Base-by-base conservation (phyloP, 768 basidiomycete genomes). In the Leccinum pellstonianum region DNA sequence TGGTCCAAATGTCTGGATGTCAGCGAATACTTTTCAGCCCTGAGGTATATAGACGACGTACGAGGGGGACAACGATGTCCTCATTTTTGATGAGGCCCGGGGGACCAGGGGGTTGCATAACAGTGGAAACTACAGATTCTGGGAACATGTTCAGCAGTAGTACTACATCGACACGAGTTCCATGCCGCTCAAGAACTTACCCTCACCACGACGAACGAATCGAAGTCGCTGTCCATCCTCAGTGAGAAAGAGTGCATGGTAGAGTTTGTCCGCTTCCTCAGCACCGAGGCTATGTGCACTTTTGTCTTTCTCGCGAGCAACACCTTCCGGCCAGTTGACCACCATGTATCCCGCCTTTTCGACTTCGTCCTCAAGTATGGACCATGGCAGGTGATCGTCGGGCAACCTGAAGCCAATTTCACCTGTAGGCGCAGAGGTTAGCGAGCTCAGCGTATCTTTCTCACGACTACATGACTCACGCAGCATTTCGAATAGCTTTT, bases 401-500 rank as follows among this genome's bases (percentile, higher is more conserved):
- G 53, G 21, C 4, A 54, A 41, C 12, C 14, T 41, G 17, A 41
- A 54, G 8, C 35, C 35, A 5, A 54, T 54, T 21, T 54, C 15
- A 15, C 35, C 25, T 54, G 29, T 12, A 53, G 3, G 33, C 5
- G 46, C 6, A 21, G 46, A 21, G 2, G 19, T 23, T 21, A 5
- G 21, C 12, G 19, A 4, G 3, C n/a, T 1, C 19, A 14, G 12
- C 11, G 11, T 21, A 12, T 47, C 15, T 14, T 19, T 23, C 46
- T 21, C 15, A 5, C 6, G 6, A 46, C 12, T 12, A 15, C 11
- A 52, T 11, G 7, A 57, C 64, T 54, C 17, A 63, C 57, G 52
- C 43, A 63, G 58, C 64, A 63, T 27, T 1, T 48, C 23, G 3
- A 58, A 11, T 10, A 31, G 27, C 5, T 27, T 31, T 19, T 52